These are phyloP conservation scores for Abelmoschus esculentus DNA, from an alignment of 345 rosid species.

Conservation along the genomic window DNA sequence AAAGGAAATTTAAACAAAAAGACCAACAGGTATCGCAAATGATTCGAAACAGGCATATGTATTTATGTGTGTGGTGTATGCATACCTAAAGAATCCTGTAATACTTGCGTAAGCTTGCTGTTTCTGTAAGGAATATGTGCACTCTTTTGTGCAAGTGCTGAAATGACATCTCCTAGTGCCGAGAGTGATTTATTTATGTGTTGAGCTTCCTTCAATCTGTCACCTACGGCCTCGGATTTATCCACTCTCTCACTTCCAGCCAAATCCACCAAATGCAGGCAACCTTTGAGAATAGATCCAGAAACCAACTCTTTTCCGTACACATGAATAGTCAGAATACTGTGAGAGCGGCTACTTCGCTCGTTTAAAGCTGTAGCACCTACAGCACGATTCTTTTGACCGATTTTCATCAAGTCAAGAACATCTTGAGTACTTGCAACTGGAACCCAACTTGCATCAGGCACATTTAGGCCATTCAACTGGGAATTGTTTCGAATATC, in stretches of 20 bases:
- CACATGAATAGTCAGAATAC: slow-evolving; percentile 86
- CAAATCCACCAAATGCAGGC: slow-evolving; percentile 93
- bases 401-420: slow-evolving; percentile 80
- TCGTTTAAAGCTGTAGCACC: slow-evolving; percentile 96
- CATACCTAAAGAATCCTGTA: slow-evolving; percentile 86
- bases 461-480: slow-evolving; percentile 89
- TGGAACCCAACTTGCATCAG: slow-evolving; percentile 86
- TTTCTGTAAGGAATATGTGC: slow-evolving; percentile 85
- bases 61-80: slow-evolving; percentile 20
- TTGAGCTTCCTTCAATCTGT: slow-evolving; percentile 94
- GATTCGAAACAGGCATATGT: slow-evolving; percentile 23
- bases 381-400: slow-evolving; percentile 87
- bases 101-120: slow-evolving; percentile 94
- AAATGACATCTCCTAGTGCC: slow-evolving; percentile 89
- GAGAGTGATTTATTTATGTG: slow-evolving; percentile 88
- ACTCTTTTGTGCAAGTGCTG: slow-evolving; percentile 93
- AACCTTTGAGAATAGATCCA: slow-evolving; percentile 74
- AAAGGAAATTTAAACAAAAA: background rate
- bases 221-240: slow-evolving; percentile 92
- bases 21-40: background rate
- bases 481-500: slow-evolving; percentile 90
- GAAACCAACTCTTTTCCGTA: slow-evolving; percentile 74
- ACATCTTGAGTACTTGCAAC: slow-evolving; percentile 80
- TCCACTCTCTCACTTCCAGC: slow-evolving; percentile 99
- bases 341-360: slow-evolving; percentile 92